A percentile compares a stretch with the other conserved stretches of the same genome.
phyloP scores from a whole-genome alignment of 805 yeast genomes.

The Sungouiella thailandica region DNA sequence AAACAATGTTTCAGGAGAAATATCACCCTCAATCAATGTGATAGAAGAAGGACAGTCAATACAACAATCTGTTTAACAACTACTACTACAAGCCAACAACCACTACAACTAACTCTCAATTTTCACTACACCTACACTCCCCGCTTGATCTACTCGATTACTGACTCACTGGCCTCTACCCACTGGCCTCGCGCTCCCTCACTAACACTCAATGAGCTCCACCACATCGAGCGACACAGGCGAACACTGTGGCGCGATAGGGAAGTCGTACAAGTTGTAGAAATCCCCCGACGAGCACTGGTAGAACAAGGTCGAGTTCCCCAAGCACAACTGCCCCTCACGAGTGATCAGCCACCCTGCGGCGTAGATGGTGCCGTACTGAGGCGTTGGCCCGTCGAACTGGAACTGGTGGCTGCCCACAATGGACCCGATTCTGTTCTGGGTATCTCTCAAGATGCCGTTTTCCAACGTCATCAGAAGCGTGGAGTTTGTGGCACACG shows the following conservation, averaged over 20 bases:
- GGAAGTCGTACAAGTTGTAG: conserved; percentile 32
- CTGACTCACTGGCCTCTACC: too few species aligned
- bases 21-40: too few species aligned
- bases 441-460: conserved; percentile 27
- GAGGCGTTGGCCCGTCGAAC: conserved; percentile 40
- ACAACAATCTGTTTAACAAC: too few species aligned
- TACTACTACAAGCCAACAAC: too few species aligned
- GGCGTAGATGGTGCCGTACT: conserved; percentile 33
- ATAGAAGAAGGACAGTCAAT: too few species aligned
- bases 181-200: too few species aligned
- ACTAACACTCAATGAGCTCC: conserved; percentile 28
- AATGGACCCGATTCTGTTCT: conserved; percentile 32
- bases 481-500: conserved; percentile 9
- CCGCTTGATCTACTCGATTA: too few species aligned
- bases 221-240: conserved; percentile 35
- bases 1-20: too few species aligned
- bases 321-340: conserved; percentile 30
- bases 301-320: conserved; percentile 26
- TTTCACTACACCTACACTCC: too few species aligned
- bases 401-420: conserved; percentile 36
- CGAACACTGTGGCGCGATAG: conserved; percentile 30
- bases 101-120: too few species aligned
- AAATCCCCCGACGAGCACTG: conserved; percentile 38
- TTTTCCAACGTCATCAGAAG: conserved; percentile 26
- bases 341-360: conserved; percentile 36